Conservation (phyloP, 1,139 yeast species). For the Saccharomyces hybrid region DNA sequence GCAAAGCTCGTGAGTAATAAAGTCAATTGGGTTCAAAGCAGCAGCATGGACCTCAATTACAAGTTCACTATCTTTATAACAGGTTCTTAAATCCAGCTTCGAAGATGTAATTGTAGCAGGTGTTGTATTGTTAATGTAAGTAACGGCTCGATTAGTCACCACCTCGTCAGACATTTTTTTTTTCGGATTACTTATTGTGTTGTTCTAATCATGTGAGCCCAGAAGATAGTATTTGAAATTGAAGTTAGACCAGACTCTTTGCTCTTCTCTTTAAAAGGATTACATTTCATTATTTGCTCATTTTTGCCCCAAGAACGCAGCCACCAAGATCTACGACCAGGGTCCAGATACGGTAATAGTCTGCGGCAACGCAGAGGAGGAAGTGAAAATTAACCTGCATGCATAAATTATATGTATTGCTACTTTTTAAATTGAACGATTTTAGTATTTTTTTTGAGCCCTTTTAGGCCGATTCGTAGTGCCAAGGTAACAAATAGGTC, state of each 20-base stretch:
- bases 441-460: too few relatives aligned
- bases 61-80: slow-evolving; percentile 22
- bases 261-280: background rate
- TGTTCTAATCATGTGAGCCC: background rate
- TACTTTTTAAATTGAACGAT: too few relatives aligned
- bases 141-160: slow-evolving; percentile 18
- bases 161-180: slow-evolving; percentile 3
- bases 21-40: slow-evolving; percentile 28
- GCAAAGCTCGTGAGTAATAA: slow-evolving; percentile 13
- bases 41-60: slow-evolving; percentile 27
- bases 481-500: too few relatives aligned
- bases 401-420: too few relatives aligned
- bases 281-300: too few relatives aligned
- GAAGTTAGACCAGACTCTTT: background rate
- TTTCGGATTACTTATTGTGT: background rate
- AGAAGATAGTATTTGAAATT: too few relatives aligned
- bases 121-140: slow-evolving; percentile 15
- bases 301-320: too few relatives aligned
- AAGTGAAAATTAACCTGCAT: too few relatives aligned
- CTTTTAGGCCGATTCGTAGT: too few relatives aligned
- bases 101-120: slow-evolving; percentile 14
- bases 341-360: too few relatives aligned
- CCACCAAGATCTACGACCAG: too few relatives aligned
- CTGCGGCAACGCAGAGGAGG: too few relatives aligned
- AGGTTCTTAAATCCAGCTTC: slow-evolving; percentile 22